Evolutionary conservation across 2,329 filamentous ascomycete species (phyloP).

Genomic region (Zymoseptoria passerinii): DNA sequence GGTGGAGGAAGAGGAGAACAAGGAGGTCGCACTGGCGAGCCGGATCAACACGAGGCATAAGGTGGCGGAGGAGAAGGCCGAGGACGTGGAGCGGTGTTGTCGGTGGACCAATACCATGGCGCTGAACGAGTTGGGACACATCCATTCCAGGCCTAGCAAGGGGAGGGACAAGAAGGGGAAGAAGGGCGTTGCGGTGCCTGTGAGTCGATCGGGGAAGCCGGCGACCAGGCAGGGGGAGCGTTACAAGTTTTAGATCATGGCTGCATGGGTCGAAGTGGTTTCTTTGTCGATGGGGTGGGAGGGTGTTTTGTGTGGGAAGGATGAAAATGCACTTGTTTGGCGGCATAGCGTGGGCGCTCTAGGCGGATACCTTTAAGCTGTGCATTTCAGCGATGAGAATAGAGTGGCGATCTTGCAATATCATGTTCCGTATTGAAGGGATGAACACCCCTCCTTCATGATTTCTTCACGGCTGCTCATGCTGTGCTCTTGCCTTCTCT

Average conservation of each 20-base stretch:
- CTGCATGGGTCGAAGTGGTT: not conserved
- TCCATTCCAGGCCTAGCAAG: slow-evolving; percentile 23
- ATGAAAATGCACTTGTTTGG: not conserved
- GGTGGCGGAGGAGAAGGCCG: slow-evolving; percentile 47
- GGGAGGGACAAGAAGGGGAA: slow-evolving; percentile 30
- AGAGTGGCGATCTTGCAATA: not conserved
- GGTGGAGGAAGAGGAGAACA: slow-evolving; percentile 40
- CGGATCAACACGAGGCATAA: slow-evolving; percentile 57
- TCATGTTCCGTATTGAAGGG: not conserved
- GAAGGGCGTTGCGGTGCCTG: slow-evolving; percentile 31
- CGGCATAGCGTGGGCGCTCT: not conserved
- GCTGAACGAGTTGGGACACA: slow-evolving; percentile 29
- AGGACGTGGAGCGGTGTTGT: slow-evolving; percentile 51
- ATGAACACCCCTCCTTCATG: not conserved
- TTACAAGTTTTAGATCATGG: slow-evolving; percentile 21
- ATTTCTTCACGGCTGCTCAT: no score
- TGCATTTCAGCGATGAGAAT: not conserved
- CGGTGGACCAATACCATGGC: slow-evolving; percentile 59
- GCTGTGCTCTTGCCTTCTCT: not conserved
- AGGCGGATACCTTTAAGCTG: not conserved
- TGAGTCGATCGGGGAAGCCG: slow-evolving; percentile 43
- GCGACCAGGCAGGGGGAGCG: slow-evolving; percentile 44
- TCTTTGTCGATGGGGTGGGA: not conserved
- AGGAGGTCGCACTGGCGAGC: slow-evolving; percentile 25
- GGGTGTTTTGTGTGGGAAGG: not conserved